phyloP scores from a whole-genome alignment of 78 protist genomes.

The Capsaspora owczarzaki region DNA sequence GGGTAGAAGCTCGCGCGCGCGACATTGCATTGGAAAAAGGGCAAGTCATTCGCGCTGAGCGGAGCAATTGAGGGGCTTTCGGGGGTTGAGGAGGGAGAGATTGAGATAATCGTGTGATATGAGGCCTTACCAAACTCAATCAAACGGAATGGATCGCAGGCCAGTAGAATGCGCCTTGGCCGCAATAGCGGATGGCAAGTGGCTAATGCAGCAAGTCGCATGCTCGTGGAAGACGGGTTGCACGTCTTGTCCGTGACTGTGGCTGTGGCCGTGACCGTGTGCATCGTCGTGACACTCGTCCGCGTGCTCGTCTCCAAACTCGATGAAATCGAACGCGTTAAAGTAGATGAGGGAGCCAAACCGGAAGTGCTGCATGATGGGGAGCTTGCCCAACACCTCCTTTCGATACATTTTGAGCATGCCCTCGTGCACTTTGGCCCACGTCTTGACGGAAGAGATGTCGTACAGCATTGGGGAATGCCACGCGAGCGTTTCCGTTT shows the following conservation, averaged over 20 bases:
- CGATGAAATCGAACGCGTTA: not conserved
- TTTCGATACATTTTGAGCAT: constrained; percentile 74
- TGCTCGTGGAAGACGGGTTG: too few relatives aligned
- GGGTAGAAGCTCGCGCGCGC: too few relatives aligned
- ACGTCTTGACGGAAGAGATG: constrained; percentile 38
- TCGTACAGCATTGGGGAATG: constrained; percentile 69
- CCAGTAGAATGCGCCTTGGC: too few relatives aligned
- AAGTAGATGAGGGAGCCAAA: constrained; percentile 69
- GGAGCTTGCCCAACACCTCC: constrained; percentile 74
- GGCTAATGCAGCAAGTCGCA: too few relatives aligned
- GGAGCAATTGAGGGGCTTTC: too few relatives aligned
- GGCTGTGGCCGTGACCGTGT: not conserved
- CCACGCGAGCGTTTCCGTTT: constrained; percentile 66
- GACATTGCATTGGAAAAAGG: too few relatives aligned
- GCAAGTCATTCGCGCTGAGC: too few relatives aligned
- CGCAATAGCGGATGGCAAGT: too few relatives aligned
- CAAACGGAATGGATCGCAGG: too few relatives aligned
- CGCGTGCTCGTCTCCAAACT: not conserved
- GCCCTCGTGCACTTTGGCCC: constrained; percentile 52
- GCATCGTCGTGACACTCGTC: not conserved
- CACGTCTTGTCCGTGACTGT: not conserved
- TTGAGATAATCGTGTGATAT: too few relatives aligned
- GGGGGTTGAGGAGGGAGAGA: too few relatives aligned
- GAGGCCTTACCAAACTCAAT: too few relatives aligned
- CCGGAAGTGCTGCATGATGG: constrained; percentile 80